These are phyloP conservation scores for Ceratobasidium sp. DNA, from an alignment of 1,284 basidiomycete species.

Conservation along the genomic window DNA sequence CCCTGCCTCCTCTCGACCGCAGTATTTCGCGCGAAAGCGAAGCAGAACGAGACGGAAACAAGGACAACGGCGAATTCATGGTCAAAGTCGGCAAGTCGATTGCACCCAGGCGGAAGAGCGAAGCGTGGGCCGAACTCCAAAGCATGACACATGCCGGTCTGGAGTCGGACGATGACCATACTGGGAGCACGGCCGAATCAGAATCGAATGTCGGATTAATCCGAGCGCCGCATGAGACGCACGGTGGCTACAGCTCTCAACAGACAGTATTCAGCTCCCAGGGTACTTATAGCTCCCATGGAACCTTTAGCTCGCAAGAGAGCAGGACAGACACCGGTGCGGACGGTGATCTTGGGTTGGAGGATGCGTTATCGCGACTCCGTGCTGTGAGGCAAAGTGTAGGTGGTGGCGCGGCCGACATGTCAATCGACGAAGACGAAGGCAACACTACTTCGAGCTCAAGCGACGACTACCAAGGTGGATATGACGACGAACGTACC, in stretches of 20 bases:
- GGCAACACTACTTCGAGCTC: slow-evolving; percentile 14
- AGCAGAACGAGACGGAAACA: background rate
- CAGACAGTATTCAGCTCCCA: slow-evolving; percentile 6
- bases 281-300: slow-evolving; percentile 5
- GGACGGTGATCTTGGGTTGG: slow-evolving; percentile 18
- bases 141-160: slow-evolving; percentile 23
- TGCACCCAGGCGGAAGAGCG: slow-evolving; percentile 33
- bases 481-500: slow-evolving; percentile 25
- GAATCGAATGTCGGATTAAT: background rate
- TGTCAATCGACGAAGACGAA: slow-evolving; percentile 40
- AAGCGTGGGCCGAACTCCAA: slow-evolving; percentile 44
- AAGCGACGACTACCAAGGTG: slow-evolving; percentile 25
- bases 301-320: slow-evolving; percentile 28
- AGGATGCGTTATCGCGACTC: slow-evolving; percentile 18
- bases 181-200: slow-evolving; percentile 19
- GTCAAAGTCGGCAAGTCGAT: slow-evolving; percentile 36
- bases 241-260: slow-evolving; percentile 1
- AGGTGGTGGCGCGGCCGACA: slow-evolving; percentile 37
- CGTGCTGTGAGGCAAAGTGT: slow-evolving; percentile 37
- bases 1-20: slow-evolving; percentile 30
- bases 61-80: slow-evolving; percentile 13
- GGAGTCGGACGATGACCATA: slow-evolving; percentile 27
- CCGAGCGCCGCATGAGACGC: slow-evolving; percentile 1
- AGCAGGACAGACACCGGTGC: slow-evolving; percentile 10
- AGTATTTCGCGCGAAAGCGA: slow-evolving; percentile 4